Evolutionary conservation across 371 early-diverging fungal species (phyloP).

Genomic region (Parasitella parasitica): DNA sequence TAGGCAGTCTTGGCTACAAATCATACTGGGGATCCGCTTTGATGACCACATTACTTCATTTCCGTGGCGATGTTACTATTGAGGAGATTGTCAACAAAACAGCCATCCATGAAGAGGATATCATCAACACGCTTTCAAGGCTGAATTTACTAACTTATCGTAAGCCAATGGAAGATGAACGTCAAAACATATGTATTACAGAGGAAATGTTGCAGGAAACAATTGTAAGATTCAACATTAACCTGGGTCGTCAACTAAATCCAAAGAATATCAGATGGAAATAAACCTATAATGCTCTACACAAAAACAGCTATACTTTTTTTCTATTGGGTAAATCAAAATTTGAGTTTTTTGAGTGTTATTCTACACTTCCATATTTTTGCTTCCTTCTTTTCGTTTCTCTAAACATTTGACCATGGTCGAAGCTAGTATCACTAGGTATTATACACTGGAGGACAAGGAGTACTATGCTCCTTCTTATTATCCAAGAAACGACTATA

Average conservation of each 20-base stretch:
- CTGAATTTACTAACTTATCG: slow-evolving; percentile 32
- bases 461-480: slow-evolving; percentile 26
- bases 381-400: background rate
- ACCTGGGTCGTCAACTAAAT: slow-evolving; percentile 18
- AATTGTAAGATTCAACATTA: slow-evolving; percentile 11
- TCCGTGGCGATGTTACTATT: slow-evolving; percentile 30
- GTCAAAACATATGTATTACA: slow-evolving; percentile 25
- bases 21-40: slow-evolving; percentile 77
- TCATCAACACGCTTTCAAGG: slow-evolving; percentile 32
- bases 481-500: slow-evolving; percentile 19
- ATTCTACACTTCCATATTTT: too few species aligned
- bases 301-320: background rate
- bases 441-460: slow-evolving; percentile 32
- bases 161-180: background rate
- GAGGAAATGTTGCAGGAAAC: slow-evolving; percentile 23
- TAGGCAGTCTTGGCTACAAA: slow-evolving; percentile 70
- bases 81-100: slow-evolving; percentile 34
- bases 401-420: slow-evolving; percentile 12
- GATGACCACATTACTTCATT: slow-evolving; percentile 34
- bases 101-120: slow-evolving; percentile 41
- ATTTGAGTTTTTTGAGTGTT: background rate
- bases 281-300: background rate
- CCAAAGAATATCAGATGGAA: slow-evolving; percentile 18
- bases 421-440: slow-evolving; percentile 28
- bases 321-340: background rate